A percentile compares a stretch with the other conserved stretches of the same genome.
Evolutionary conservation across 1,284 basidiomycete species (phyloP).

Genomic region (Microbotryum intermedium): DNA sequence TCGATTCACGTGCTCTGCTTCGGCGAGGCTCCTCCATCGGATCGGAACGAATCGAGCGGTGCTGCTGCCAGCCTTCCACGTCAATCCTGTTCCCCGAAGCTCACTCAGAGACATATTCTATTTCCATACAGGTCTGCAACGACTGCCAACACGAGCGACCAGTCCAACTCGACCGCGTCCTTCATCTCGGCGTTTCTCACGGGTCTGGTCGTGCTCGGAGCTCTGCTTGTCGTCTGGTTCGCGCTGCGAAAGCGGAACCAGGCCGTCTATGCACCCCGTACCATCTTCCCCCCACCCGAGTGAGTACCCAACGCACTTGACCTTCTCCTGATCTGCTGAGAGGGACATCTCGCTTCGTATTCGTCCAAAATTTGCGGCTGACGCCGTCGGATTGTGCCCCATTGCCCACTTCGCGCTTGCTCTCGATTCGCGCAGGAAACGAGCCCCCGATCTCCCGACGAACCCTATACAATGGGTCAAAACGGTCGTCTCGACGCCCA

Average conservation of each 20-base stretch:
- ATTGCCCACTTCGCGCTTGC: background rate
- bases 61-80: too few species aligned
- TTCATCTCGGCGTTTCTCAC: conserved; percentile 40
- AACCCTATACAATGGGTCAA: background rate
- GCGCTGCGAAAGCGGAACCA: background rate
- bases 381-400: too few species aligned
- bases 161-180: conserved; percentile 34
- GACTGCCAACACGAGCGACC: too few species aligned
- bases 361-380: too few species aligned
- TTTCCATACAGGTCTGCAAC: too few species aligned
- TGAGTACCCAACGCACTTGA: background rate
- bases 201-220: conserved; percentile 32
- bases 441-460: background rate
- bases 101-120: too few species aligned
- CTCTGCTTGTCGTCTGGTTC: background rate
- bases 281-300: background rate
- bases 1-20: too few species aligned
- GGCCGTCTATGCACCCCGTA: background rate
- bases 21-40: too few species aligned
- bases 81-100: too few species aligned
- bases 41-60: too few species aligned
- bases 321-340: too few species aligned
- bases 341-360: too few species aligned
- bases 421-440: background rate
- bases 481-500: background rate